Evolutionary conservation across 2,329 filamentous ascomycete genomes (phyloP), one percentile per base, ranked within the genome.

Genomic region (Chalara sp.): DNA sequence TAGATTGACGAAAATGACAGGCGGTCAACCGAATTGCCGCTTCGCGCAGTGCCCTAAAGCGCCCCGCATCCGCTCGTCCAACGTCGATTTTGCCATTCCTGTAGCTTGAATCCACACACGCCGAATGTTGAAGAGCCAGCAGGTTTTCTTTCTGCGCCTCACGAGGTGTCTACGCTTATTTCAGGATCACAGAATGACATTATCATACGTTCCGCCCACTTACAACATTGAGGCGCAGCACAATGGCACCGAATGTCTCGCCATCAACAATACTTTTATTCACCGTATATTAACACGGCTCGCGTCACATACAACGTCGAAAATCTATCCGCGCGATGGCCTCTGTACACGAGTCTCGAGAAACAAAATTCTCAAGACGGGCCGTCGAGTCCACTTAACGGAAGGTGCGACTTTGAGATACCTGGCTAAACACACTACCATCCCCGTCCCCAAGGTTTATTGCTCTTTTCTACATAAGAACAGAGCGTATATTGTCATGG

Each of bases 401-500:
- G 21, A 57, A 55, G 57, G 52, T 43, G 52, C 50, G 39, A 62
- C 66, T 13, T 65, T 72, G 61, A 58, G 53, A 46, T 70, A 68
- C 48, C 56, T 72, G 44, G 57, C 60, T 10, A 51, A 64, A 43
- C 43, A 71, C 51, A 71, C 68, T 12, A 68, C 65, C 39, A 66
- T 71, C 48, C 67, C 68, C 1, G 65, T 70, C 5, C 68, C 68
- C 5, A 68, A 63, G 53, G 62, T 70, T 6, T 51, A 62, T 32
- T 71, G 65, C 54, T 60, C 67, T 32, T 72, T 71, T 58, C 59
- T 51, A 29, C 61, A 48, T 46, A 55, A 55, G 31, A 60, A 55
- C 5, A 30, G 11, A 32, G 67, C 64, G 2, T 72, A 71, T 47
- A 70, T 70, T 43, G 55, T 68, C 42, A 72, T 72, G 67, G 63